Evolutionary conservation across 2,329 filamentous ascomycete species (phyloP).

Genomic region (Balansia obtecta): DNA sequence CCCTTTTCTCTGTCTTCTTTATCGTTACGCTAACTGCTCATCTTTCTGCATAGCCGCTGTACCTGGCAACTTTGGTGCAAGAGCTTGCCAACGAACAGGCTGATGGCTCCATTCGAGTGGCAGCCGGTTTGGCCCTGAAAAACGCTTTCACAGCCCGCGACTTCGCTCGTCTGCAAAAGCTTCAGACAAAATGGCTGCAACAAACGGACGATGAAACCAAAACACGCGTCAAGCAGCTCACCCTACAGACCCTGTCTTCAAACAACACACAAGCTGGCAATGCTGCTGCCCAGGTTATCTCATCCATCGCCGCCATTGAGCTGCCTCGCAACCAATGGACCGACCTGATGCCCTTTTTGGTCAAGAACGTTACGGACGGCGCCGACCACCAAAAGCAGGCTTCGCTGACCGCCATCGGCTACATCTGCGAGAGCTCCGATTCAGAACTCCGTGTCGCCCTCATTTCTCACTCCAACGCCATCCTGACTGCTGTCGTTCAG

Average conservation of each 20-base stretch:
- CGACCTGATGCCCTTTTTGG: constrained; percentile 77
- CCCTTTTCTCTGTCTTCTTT: not conserved
- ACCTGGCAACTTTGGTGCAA: constrained; percentile 83
- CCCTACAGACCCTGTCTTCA: constrained; percentile 77
- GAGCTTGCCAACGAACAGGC: constrained; percentile 87
- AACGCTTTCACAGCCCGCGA: constrained; percentile 97
- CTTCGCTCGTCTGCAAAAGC: constrained; percentile 70
- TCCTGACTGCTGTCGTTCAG: constrained; percentile 93
- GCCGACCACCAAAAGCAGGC: constrained; percentile 84
- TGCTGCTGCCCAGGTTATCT: constrained; percentile 88
- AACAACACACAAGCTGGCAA: constrained; percentile 71
- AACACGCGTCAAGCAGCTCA: constrained; percentile 74
- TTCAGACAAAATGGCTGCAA: constrained; percentile 87
- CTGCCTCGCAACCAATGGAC: constrained; percentile 87
- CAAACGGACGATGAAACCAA: constrained; percentile 74
- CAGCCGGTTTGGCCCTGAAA: constrained; percentile 92
- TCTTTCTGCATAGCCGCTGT: constrained; percentile 55
- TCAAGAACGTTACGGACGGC: constrained; percentile 85
- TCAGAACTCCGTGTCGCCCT: constrained; percentile 70
- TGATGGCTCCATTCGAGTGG: constrained; percentile 74
- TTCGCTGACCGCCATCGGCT: constrained; percentile 91
- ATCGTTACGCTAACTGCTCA: constrained; percentile 1
- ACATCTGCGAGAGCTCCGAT: constrained; percentile 95
- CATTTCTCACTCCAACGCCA: constrained; percentile 85
- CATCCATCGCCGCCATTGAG: constrained; percentile 89